phyloP scores from a whole-genome alignment of 192 early-diverging fungal genomes.

The Glomus cerebriforme region DNA sequence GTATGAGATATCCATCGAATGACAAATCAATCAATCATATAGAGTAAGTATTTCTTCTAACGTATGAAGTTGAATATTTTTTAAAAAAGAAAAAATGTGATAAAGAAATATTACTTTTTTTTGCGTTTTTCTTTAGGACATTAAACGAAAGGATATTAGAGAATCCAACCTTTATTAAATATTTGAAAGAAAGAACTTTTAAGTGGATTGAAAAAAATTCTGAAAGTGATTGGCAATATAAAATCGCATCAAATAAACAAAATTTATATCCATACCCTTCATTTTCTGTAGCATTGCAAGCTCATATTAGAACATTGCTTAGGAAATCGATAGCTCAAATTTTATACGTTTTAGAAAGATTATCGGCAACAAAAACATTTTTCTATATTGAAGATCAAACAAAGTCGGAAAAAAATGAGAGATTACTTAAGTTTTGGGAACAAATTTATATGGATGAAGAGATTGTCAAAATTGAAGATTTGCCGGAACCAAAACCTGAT shows the following conservation, averaged over 20 bases:
- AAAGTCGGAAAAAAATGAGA: background rate
- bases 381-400: background rate
- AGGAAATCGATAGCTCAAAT: constrained; percentile 18
- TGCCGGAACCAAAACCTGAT: constrained; percentile 16
- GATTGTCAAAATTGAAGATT: constrained; percentile 16
- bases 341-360: constrained; percentile 24
- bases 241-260: constrained; percentile 24
- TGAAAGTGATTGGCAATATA: constrained; percentile 14
- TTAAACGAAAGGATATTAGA: background rate
- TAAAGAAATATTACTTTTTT: too few relatives aligned
- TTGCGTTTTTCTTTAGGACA: background rate
- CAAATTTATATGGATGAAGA: background rate
- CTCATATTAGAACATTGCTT: constrained; percentile 9
- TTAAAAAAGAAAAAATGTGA: background rate
- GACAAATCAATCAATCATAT: constrained; percentile 9
- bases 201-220: background rate
- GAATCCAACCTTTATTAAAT: background rate
- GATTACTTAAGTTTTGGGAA: constrained; percentile 14
- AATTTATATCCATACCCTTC: constrained; percentile 16
- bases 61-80: background rate
- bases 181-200: constrained; percentile 6
- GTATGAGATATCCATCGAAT: constrained; percentile 24
- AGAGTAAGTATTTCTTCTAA: background rate
- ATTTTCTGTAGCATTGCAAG: constrained; percentile 16
- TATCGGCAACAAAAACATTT: constrained; percentile 20